phyloP scores from a whole-genome alignment of 208 protist species.

The Plasmodiophora brassicae region DNA sequence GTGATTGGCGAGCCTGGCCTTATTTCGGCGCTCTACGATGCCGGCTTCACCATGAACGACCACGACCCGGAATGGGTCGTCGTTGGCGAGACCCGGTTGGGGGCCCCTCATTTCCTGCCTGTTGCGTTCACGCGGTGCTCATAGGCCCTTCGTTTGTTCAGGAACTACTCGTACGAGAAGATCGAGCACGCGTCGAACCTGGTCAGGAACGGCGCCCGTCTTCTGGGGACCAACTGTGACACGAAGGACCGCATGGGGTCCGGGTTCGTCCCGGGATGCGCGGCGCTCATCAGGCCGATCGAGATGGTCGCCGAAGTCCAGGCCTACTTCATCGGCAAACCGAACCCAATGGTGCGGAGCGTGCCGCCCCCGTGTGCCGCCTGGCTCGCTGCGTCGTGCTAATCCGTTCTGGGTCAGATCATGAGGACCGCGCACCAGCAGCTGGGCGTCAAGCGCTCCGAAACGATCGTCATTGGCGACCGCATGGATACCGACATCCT shows the following conservation, averaged over 20 bases:
- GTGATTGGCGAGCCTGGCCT: conserved; percentile 8
- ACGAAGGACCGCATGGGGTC: neutral
- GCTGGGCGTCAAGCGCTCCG: neutral
- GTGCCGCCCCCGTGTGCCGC: too few relatives aligned
- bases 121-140: too few relatives aligned
- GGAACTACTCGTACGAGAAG: conserved; percentile 23
- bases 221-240: conserved; percentile 29
- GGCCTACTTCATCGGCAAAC: conserved; percentile 25
- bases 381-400: neutral
- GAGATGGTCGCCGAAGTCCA: conserved; percentile 29
- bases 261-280: neutral
- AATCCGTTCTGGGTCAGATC: neutral
- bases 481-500: conserved; percentile 18
- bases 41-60: conserved; percentile 19
- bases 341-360: neutral
- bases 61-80: conserved; percentile 22
- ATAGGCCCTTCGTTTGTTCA: too few relatives aligned
- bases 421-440: neutral
- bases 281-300: neutral
- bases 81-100: neutral
- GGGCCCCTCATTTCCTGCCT: too few relatives aligned
- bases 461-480: neutral
- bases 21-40: conserved; percentile 18
- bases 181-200: conserved; percentile 19
- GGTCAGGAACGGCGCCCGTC: neutral